phyloP scores from a whole-genome alignment of 129 eudicot species.

The Glebionis coronaria region DNA sequence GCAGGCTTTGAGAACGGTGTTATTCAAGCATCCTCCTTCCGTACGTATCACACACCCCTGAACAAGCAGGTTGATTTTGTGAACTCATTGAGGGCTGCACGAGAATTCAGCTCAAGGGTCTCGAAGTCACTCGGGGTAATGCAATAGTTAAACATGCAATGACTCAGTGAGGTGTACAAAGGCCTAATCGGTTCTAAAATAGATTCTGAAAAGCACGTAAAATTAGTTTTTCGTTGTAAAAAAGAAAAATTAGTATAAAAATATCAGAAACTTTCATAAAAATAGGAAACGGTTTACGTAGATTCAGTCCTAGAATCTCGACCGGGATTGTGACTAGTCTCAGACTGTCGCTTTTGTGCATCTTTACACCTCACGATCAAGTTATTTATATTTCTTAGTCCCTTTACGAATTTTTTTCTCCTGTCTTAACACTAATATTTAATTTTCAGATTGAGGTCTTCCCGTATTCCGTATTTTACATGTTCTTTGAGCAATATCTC shows the following conservation, averaged over 20 bases:
- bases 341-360: too few species aligned
- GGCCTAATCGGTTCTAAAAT: too few species aligned
- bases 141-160: slow-evolving; percentile 3
- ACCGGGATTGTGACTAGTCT: too few species aligned
- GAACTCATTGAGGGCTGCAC: slow-evolving; percentile 88
- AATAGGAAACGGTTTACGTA: too few species aligned
- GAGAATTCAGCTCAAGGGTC: slow-evolving; percentile 75
- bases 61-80: slow-evolving; percentile 88
- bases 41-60: slow-evolving; percentile 95
- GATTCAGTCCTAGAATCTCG: too few species aligned
- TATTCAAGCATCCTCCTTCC: slow-evolving; percentile 81
- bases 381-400: background rate
- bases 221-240: too few species aligned
- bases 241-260: too few species aligned
- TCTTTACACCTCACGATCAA: background rate
- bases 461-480: slow-evolving; percentile 93
- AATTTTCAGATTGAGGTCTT: slow-evolving; percentile 83
- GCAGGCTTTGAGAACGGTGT: slow-evolving; percentile 83
- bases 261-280: too few species aligned
- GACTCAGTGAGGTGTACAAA: too few species aligned
- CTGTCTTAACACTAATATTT: slow-evolving; percentile 11
- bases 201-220: too few species aligned
- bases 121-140: slow-evolving; percentile 76
- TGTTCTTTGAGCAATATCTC: slow-evolving; percentile 97
- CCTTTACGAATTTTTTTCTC: background rate